Evolutionary conservation across 306 rosid genomes (phyloP), one percentile per base, ranked within the genome.

Genomic region (Trifolium fragiferum): DNA sequence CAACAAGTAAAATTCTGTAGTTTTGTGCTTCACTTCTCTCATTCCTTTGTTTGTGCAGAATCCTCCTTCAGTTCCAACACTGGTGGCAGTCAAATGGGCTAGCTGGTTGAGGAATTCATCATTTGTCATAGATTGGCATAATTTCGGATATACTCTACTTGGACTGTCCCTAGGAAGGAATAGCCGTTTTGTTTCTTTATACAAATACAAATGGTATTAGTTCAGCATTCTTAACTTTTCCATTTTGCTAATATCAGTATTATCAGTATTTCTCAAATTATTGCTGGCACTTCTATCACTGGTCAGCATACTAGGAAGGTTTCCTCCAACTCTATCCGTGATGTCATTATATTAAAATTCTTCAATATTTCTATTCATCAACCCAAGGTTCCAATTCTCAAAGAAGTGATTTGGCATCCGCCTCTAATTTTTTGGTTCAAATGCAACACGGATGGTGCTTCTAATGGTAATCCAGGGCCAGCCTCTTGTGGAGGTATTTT

Each of bases 21-120:
- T 8, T 18, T 44, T 68, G 15, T 71, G 61, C 63, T 66, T 59
- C 67, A 62, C 57, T 75, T 75, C 25, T 66, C 41, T 23, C 69
- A 16, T 57, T 74, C 68, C 64, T 76, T 84, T 81, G 64, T 60
- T 66, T 82, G 23, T 79, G 47, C 84, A 94, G 99, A 94, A 94
- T 92, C 99, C 97, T 79, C 99, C 99, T 82, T 92, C 97, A 27
- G 95, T 94, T 87, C 99, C 99, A 27, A 90, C 97, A 33, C 82
- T 94, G 73, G 90, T 87, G 54, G 95, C 92, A 51, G 97, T 92
- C 78, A 94, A 90, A 87, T 94, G 91, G 93, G 96, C 97, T 55
- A 90, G 97, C 78, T 83, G 88, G 85, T 82, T 90, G 63, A 88
- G 97, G 84, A 78, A 57, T 43, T 94, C 97, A 44, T 82, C 88